These are phyloP conservation scores for Aspergillus oerlinghausenensis DNA, from an alignment of 2,329 filamentous ascomycete genomes.

Conservation along the genomic window DNA sequence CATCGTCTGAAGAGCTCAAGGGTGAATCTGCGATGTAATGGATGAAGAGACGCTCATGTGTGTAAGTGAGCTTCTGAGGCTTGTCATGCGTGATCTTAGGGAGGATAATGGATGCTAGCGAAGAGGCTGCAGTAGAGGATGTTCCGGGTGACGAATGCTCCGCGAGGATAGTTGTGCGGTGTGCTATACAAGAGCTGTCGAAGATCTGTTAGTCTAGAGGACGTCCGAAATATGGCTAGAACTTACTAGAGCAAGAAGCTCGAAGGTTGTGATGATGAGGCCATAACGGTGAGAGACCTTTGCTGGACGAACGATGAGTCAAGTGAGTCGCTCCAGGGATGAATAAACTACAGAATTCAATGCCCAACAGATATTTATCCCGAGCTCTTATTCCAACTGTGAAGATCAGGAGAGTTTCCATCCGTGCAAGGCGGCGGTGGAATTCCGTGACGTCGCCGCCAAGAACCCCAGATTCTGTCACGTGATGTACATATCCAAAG, in stretches of 20 bases:
- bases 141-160: slow-evolving; percentile 87
- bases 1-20: slow-evolving; percentile 47
- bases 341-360: background rate
- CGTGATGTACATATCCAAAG: slow-evolving; percentile 6
- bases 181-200: slow-evolving; percentile 81
- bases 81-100: slow-evolving; percentile 82
- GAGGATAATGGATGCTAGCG: slow-evolving; percentile 86
- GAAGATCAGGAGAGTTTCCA: background rate
- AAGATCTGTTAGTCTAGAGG: slow-evolving; percentile 6
- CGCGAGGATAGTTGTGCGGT: slow-evolving; percentile 86
- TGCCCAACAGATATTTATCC: background rate
- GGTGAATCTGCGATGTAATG: slow-evolving; percentile 90
- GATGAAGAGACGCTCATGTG: slow-evolving; percentile 85
- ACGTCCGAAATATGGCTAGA: background rate
- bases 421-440: background rate
- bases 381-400: background rate
- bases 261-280: slow-evolving; percentile 62
- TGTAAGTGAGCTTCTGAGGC: slow-evolving; percentile 88
- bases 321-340: background rate
- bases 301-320: background rate
- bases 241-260: slow-evolving; percentile 71
- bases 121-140: slow-evolving; percentile 78
- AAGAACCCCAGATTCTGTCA: slow-evolving; percentile 13
- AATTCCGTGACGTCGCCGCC: slow-evolving; percentile 21
- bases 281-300: slow-evolving; percentile 47